These are phyloP conservation scores for Adansonia madagascariensis DNA, from an alignment of 441 rosid species.

Conservation along the genomic window DNA sequence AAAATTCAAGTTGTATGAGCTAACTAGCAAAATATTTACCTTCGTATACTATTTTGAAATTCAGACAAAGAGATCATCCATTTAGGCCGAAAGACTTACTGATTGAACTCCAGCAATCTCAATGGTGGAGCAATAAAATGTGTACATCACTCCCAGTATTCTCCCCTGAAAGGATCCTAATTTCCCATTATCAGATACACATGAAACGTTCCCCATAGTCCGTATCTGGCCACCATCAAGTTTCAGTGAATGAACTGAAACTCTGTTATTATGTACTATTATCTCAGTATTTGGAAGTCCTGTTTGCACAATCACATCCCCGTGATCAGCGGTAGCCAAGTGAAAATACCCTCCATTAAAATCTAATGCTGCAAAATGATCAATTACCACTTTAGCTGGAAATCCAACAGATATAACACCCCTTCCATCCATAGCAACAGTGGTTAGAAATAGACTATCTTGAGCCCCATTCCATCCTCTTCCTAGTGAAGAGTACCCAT, in stretches of 20 bases:
- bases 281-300: slow-evolving; percentile 32
- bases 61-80: background rate
- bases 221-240: slow-evolving; percentile 19
- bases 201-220: slow-evolving; percentile 14
- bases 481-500: slow-evolving; percentile 34
- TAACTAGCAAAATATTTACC: background rate
- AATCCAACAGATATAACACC: slow-evolving; percentile 53
- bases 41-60: background rate
- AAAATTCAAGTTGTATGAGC: slow-evolving; percentile 9
- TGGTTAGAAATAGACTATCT: slow-evolving; percentile 35
- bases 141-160: slow-evolving; percentile 32
- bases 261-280: slow-evolving; percentile 25
- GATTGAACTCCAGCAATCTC: slow-evolving; percentile 41
- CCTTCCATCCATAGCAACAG: slow-evolving; percentile 44
- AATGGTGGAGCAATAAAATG: slow-evolving; percentile 43
- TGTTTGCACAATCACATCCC: slow-evolving; percentile 38
- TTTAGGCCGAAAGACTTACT: slow-evolving; percentile 29
- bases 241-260: slow-evolving; percentile 27
- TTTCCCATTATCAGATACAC: slow-evolving; percentile 19
- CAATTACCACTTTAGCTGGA: slow-evolving; percentile 32
- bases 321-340: slow-evolving; percentile 39
- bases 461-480: slow-evolving; percentile 35
- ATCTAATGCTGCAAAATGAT: slow-evolving; percentile 37
- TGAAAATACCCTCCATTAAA: slow-evolving; percentile 45
- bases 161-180: slow-evolving; percentile 5